A percentile compares a stretch with the other conserved stretches of the same genome.
phyloP scores from a whole-genome alignment of 192 early-diverging fungal genomes.

The Linderina pennispora region DNA sequence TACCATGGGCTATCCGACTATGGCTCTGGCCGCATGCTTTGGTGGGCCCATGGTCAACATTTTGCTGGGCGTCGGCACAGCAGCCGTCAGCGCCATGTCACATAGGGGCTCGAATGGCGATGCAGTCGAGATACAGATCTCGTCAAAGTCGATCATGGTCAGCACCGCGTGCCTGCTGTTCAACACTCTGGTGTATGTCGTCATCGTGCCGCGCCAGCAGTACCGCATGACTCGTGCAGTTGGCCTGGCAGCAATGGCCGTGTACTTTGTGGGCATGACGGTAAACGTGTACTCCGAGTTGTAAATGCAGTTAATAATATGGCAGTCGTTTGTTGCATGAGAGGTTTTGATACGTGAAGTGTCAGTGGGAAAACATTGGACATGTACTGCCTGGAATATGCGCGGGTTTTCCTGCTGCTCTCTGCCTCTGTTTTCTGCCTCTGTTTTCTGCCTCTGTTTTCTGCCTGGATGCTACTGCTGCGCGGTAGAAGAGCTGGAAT shows the following conservation, averaged over 20 bases:
- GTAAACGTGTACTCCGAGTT: slow-evolving; percentile 58
- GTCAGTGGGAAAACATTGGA: too few relatives aligned
- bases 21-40: slow-evolving; percentile 94
- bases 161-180: slow-evolving; percentile 63
- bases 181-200: slow-evolving; percentile 50
- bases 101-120: slow-evolving; percentile 30
- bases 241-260: slow-evolving; percentile 51
- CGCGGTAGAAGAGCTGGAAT: too few relatives aligned
- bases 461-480: too few relatives aligned
- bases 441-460: too few relatives aligned
- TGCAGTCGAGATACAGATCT: slow-evolving; percentile 51
- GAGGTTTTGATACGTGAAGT: too few relatives aligned
- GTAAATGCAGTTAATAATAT: too few relatives aligned
- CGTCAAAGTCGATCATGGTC: slow-evolving; percentile 61
- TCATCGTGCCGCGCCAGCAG: slow-evolving; percentile 55
- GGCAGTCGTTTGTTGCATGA: too few relatives aligned
- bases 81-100: slow-evolving; percentile 55
- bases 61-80: slow-evolving; percentile 78
- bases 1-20: slow-evolving; percentile 88
- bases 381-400: too few relatives aligned
- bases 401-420: too few relatives aligned
- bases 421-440: too few relatives aligned
- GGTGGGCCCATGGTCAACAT: slow-evolving; percentile 89
- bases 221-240: slow-evolving; percentile 58
- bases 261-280: slow-evolving; percentile 56